phyloP scores from a whole-genome alignment of 306 rosid species.

The Urtica urens region DNA sequence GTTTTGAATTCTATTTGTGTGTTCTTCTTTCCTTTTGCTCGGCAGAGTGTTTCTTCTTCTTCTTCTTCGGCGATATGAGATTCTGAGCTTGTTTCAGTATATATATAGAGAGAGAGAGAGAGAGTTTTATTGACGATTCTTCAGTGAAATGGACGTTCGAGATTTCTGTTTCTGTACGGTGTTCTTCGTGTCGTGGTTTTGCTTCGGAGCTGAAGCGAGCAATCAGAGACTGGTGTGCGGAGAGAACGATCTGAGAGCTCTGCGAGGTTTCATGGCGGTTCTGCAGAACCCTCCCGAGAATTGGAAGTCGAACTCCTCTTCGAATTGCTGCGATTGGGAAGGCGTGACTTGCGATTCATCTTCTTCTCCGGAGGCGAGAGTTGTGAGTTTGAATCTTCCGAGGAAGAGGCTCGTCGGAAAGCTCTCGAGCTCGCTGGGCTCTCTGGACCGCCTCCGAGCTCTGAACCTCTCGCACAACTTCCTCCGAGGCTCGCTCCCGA shows the following conservation, averaged over 20 bases:
- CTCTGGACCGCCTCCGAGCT: conserved; percentile 24
- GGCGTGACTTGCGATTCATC: conserved; percentile 29
- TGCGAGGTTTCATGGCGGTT: conserved; percentile 14
- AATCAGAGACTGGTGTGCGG: conserved; percentile 24
- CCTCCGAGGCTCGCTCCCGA: conserved; percentile 24
- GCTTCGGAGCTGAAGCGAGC: conserved; percentile 5
- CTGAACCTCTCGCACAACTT: conserved; percentile 33
- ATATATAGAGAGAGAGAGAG: no score
- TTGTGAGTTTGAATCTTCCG: conserved; percentile 25
- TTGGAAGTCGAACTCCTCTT: conserved; percentile 17
- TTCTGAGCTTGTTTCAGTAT: no score
- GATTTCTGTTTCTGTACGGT: conserved; percentile 8
- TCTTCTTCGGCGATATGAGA: neutral
- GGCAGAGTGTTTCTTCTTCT: neutral
- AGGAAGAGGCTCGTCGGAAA: conserved; percentile 17
- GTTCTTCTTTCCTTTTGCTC: neutral
- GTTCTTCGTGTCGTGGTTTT: conserved; percentile 16
- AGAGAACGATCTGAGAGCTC: conserved; percentile 14
- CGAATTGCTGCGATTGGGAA: conserved; percentile 31
- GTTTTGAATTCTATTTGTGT: neutral
- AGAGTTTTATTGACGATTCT: no score
- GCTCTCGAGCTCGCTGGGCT: conserved; percentile 24
- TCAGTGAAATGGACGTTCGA: conserved; percentile 14
- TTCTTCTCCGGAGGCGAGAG: conserved; percentile 20
- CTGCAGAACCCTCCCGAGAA: conserved; percentile 1